phyloP scores from a whole-genome alignment of 2,329 filamentous ascomycete genomes.

The Bertia moriformis region DNA sequence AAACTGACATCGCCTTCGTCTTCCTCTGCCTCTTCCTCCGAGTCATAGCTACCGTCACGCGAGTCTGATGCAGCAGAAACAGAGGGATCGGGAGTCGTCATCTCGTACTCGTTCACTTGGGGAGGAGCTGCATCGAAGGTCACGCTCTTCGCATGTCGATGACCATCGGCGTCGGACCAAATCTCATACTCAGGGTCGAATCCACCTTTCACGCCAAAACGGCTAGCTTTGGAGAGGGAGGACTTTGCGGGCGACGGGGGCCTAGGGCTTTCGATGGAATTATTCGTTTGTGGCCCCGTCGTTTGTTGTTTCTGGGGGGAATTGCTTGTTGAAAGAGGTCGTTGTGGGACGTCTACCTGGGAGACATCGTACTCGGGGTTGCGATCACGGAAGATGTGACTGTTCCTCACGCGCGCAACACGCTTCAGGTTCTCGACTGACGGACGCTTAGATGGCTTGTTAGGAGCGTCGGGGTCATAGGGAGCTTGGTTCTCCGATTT shows the following conservation, averaged over 20 bases:
- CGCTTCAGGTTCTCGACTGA: not conserved
- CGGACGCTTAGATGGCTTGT: not conserved
- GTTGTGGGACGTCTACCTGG: not conserved
- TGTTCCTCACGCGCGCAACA: not conserved
- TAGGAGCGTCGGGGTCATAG: not conserved
- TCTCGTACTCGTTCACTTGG: conserved; percentile 93
- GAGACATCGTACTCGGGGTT: not conserved
- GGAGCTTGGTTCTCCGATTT: not conserved
- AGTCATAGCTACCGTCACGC: conserved; percentile 76
- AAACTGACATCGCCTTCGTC: conserved; percentile 30
- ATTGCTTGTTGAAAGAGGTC: not conserved
- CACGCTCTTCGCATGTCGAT: conserved; percentile 87
- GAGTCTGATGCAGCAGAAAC: conserved; percentile 80
- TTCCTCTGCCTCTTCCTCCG: conserved; percentile 59
- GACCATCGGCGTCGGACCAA: conserved; percentile 31
- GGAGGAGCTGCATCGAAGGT: conserved; percentile 91
- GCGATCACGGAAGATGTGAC: not conserved
- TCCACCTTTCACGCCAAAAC: not conserved
- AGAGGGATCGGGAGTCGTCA: conserved; percentile 92
- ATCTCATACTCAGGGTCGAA: not conserved
- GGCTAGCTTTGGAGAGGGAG: not conserved
- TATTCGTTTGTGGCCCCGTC: not conserved
- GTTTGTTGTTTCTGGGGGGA: not conserved
- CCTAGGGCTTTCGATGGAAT: not conserved
- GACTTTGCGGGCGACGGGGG: not conserved